Conservation (phyloP, 1,139 yeast genomes). For the Maudiozyma humilis region DNA sequence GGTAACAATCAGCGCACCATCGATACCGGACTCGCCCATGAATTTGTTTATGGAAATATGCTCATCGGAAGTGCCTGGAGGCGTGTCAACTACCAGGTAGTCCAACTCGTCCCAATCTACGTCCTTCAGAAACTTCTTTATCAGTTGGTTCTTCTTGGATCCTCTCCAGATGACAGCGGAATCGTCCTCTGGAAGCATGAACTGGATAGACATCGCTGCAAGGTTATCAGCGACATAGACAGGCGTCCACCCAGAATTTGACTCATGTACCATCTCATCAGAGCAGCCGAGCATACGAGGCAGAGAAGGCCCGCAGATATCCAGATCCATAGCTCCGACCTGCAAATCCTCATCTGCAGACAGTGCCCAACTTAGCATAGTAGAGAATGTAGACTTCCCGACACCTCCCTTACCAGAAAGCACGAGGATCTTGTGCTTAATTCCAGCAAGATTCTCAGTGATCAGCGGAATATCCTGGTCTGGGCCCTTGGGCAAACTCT, state of each 20-base stretch:
- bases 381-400: constrained; percentile 91
- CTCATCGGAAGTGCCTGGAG: constrained; percentile 98
- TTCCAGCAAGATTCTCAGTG: constrained; percentile 53
- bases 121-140: constrained; percentile 88
- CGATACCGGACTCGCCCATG: constrained; percentile 83
- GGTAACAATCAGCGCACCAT: constrained; percentile 91
- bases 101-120: constrained; percentile 87
- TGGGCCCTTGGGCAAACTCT: constrained; percentile 85
- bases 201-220: constrained; percentile 93
- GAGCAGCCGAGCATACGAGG: constrained; percentile 93
- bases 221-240: constrained; percentile 91
- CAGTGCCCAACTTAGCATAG: constrained; percentile 92
- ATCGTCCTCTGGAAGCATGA: constrained; percentile 89
- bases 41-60: constrained; percentile 85
- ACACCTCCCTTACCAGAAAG: constrained; percentile 97
- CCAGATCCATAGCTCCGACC: constrained; percentile 94
- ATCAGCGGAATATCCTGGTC: constrained; percentile 90
- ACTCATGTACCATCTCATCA: constrained; percentile 78
- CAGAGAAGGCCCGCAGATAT: constrained; percentile 94
- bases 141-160: constrained; percentile 83
- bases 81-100: constrained; percentile 87
- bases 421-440: constrained; percentile 77
- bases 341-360: constrained; percentile 83
- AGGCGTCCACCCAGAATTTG: constrained; percentile 93
- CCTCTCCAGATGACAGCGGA: constrained; percentile 98